Evolutionary conservation across 2,329 filamentous ascomycete genomes (phyloP), one percentile per base, ranked within the genome.

Genomic region (Tothia fuscella): DNA sequence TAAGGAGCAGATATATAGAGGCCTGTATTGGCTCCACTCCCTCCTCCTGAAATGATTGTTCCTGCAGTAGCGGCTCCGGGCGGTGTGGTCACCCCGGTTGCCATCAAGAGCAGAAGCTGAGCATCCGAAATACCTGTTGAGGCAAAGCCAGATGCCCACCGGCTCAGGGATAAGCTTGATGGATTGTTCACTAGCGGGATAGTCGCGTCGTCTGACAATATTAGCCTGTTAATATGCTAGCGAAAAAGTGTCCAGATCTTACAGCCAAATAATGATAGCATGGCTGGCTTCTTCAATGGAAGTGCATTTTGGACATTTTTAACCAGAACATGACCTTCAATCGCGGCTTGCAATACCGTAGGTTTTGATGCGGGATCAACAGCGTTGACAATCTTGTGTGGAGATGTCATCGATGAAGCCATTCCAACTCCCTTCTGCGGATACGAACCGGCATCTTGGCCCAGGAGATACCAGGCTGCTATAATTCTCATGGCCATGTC

Each of bases 261-360:
- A 39, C 50, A 56, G 30, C 54, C 55, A 28, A 54, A 41, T 9
- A 46, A 16, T 3, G 74, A 78, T 10, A 80, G 51, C 43, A 71
- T 51, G 21, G 58, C 68, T 1, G 63, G 65, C 7, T 48, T 55
- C 7, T 64, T 62, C 0, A 81, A 56, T 0, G 76, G 76, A 1
- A 80, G 63, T 0, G 71, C 60, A 13, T 61, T 63, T 28, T 71
- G 69, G 32, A 53, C 59, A 52, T 81, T 80, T 54, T 80, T 80
- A 25, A 80, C 65, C 0, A 80, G 64, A 2, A 48, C 52, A 9
- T 79, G 75, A 3, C 77, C 74, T 50, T 79, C 75, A 5, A 77
- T 59, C 1, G 74, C 76, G 3, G 72, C 71, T 14, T 73, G 62
- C 0, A 77, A 52, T 0, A 77, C 54, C 0, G 68, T 65, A 0